Evolutionary conservation across 1,139 yeast species (phyloP), one percentile per base, ranked within the genome.

Genomic region (Yamadazyma atlantica): DNA sequence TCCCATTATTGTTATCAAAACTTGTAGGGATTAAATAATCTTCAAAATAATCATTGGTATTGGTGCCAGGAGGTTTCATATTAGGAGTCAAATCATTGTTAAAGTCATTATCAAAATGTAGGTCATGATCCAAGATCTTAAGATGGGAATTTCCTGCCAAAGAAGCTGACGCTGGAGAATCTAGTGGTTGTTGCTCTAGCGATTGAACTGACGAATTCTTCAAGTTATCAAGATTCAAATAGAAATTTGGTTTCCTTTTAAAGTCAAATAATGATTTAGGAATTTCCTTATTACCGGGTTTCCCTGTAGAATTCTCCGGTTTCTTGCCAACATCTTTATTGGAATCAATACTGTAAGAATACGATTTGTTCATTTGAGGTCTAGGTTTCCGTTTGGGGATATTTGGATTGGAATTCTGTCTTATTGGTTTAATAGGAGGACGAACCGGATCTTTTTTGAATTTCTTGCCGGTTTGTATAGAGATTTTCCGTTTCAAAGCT

Each of bases 11-110:
- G 4, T 36, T 39, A 5, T 48, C 48, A 25, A 46, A 41, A 30
- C 38, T 38, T 12, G 43, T 35, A 4, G 51, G 49, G 10, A 45
- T 35, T 6, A 44, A 29, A 19, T 41, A 40, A 11, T 41, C 43
- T 18, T 62, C 73, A 40, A 69, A 69, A 48, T 68, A 69, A n/a
- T 62, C 71, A 31, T 49, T 41, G 6, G 47, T 49, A 31, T 51
- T 55, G 4, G 61, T 48, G 7, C 62, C 62, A 1, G 75, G 75
- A 1, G 75, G 74, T 32, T 65, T 66, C 67, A 68, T 63, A 6
- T 61, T 57, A 0, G 75, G 75, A 0, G 76, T 70, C 14, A 66
- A 46, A 11, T 28, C 30, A 32, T 37, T 45, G 23, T 48, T 50
- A 22, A 41, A 41, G 4, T 39, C 38, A 21, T 40, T 38, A 30